Evolutionary conservation across 1,284 basidiomycete species (phyloP).

Genomic region (Microstroma glucosiphilum): DNA sequence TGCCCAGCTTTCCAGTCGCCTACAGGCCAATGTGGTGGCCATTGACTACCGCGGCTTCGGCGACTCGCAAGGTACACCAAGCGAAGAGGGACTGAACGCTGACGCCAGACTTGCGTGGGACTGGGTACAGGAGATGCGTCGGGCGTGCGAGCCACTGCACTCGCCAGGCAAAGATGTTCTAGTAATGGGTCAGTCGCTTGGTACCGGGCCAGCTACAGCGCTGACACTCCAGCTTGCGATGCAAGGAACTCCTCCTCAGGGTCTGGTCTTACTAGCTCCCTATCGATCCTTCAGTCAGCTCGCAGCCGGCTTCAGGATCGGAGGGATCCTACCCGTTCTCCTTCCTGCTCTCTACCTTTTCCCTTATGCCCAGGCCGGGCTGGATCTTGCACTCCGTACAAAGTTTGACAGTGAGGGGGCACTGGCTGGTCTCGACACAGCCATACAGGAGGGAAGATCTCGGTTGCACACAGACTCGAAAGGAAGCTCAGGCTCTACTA

Average conservation of each 20-base stretch:
- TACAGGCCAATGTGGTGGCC: constrained; percentile 70
- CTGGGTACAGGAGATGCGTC: constrained; percentile 58
- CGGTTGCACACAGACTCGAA: no score
- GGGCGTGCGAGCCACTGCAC: background rate
- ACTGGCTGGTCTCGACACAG: background rate
- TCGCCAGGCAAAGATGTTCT: constrained; percentile 58
- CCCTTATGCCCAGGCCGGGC: constrained; percentile 12
- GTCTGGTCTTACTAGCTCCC: constrained; percentile 68
- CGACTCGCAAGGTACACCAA: constrained; percentile 72
- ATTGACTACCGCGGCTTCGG: constrained; percentile 90
- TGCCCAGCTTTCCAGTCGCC: constrained; percentile 59
- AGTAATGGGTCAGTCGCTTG: constrained; percentile 73
- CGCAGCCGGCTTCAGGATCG: constrained; percentile 62
- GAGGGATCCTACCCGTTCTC: constrained; percentile 61
- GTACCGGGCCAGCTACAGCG: constrained; percentile 68
- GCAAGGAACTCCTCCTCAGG: constrained; percentile 55
- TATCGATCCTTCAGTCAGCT: constrained; percentile 66
- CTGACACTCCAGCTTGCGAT: constrained; percentile 60
- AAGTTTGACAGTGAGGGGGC: background rate
- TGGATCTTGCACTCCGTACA: background rate
- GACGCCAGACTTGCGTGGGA: constrained; percentile 78
- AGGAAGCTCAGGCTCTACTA: no score
- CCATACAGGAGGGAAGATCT: background rate
- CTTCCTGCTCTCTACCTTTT: constrained; percentile 55
- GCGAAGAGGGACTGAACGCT: constrained; percentile 64